These are phyloP conservation scores for Galeopsis tetrahit DNA, from an alignment of 257 asterid genomes.

Conservation along the genomic window DNA sequence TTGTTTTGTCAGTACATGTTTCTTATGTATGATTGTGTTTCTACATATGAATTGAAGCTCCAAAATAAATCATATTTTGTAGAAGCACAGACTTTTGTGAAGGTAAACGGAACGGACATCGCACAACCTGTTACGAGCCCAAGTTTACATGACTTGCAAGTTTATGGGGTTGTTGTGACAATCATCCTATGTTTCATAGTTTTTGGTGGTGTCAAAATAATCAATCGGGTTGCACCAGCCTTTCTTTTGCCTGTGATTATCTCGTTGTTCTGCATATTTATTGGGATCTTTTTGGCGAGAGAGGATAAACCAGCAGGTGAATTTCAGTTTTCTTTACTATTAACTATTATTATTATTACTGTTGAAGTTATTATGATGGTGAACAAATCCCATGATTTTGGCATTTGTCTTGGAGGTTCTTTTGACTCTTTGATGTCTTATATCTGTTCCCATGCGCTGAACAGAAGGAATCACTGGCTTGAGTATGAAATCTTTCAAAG, in stretches of 20 bases:
- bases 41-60: conserved; percentile 25
- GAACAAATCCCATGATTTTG: conserved; percentile 10
- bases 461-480: conserved; percentile 95
- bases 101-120: conserved; percentile 76
- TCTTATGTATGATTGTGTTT: conserved; percentile 15
- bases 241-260: conserved; percentile 87
- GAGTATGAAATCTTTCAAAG: conserved; percentile 73
- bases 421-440: conserved; percentile 33
- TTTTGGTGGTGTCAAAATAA: conserved; percentile 97
- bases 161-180: conserved; percentile 92
- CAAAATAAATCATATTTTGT: conserved; percentile 44
- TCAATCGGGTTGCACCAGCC: conserved; percentile 98
- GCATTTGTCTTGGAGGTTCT: neutral
- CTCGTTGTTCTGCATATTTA: conserved; percentile 85
- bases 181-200: conserved; percentile 93
- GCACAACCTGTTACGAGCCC: conserved; percentile 90
- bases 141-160: conserved; percentile 93
- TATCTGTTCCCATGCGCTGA: conserved; percentile 42
- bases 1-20: conserved; percentile 14
- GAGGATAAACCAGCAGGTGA: conserved; percentile 78
- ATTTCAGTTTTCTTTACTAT: conserved; percentile 20
- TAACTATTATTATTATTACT: conserved; percentile 2
- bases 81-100: conserved; percentile 69
- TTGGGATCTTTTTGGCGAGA: conserved; percentile 80
- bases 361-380: too few species aligned